Evolutionary conservation across 176 grass and related monocot species (phyloP).

Genomic region (Themeda triandra): DNA sequence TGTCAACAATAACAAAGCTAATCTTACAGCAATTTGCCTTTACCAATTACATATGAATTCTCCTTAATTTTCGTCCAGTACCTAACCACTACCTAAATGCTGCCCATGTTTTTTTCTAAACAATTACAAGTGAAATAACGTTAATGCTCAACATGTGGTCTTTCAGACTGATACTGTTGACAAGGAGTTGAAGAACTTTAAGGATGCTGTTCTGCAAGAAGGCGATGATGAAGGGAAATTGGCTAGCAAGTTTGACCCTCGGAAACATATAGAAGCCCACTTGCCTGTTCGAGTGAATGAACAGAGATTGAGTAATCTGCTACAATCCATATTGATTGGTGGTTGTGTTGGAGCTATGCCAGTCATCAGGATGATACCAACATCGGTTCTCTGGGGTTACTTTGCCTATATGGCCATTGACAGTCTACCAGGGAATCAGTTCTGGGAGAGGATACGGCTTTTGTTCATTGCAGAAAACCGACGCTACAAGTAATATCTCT

Average conservation of each 20-base stretch:
- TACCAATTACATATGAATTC: background rate
- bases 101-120: background rate
- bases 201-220: slow-evolving; percentile 57
- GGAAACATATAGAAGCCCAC: slow-evolving; percentile 71
- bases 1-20: background rate
- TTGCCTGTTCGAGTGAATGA: slow-evolving; percentile 92
- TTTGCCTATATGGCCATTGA: slow-evolving; percentile 98
- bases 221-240: slow-evolving; percentile 29
- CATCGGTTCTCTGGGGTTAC: slow-evolving; percentile 91
- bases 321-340: slow-evolving; percentile 78
- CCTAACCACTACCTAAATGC: background rate
- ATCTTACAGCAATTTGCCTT: background rate
- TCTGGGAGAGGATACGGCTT: slow-evolving; percentile 86
- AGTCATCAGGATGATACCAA: slow-evolving; percentile 73
- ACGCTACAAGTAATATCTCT: slow-evolving; percentile 64
- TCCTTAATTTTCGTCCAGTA: background rate
- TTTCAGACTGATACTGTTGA: slow-evolving; percentile 51
- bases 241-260: slow-evolving; percentile 55
- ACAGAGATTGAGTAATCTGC: slow-evolving; percentile 83
- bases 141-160: background rate
- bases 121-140: background rate
- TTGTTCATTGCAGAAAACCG: slow-evolving; percentile 63
- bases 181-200: slow-evolving; percentile 72
- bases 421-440: slow-evolving; percentile 92
- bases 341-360: slow-evolving; percentile 83